Evolutionary conservation across 805 yeast species (phyloP), one percentile per base, ranked within the genome.

Genomic region (Jamesozyma rosinii): DNA sequence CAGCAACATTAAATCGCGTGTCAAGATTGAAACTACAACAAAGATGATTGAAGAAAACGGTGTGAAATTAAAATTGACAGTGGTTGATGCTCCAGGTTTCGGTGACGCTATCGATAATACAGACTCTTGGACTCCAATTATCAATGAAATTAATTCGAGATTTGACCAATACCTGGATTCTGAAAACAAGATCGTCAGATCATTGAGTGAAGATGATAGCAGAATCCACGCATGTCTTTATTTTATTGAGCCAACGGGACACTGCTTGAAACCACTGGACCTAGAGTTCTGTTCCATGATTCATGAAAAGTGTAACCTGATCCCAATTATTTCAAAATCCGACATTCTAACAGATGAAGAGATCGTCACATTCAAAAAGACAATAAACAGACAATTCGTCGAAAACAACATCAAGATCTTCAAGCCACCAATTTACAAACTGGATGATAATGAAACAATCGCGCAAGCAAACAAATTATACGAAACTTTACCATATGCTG

Each of bases 191-290:
- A 74, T 86, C 46, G 79, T 79, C 65, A 79, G 97, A 64, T 68
- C 83, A 11, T 29, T 22, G 6, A 24, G 20, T 15, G 72, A 69
- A 45, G 72, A 68, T 45, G 98, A 92, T 66, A 76, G 81, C 58
- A 80, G 98, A 59, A 77, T 92, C 46, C 98, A 92, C 64, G 97
- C 96, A 29, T 79, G 88, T 61, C 68, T 92, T 49, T 92, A 89
- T 67, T 90, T 92, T 57, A 84, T 92, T 57, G 96, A 90, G 67
- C 98, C 98, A 53, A 89, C 97, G 21, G 97, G 96, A 48, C 98
- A 92, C 67, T 78, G 85, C 35, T 74, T 92, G 63, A 84, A 81
- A 62, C 81, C 96, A 17, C 72, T 92, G 57, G 98, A 92, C 65
- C 79, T 92, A 53, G 81, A 76, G 51, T 84, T 89, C 54, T 85